phyloP scores from a whole-genome alignment of 2,329 filamentous ascomycete genomes.

The Curvularia sp. region DNA sequence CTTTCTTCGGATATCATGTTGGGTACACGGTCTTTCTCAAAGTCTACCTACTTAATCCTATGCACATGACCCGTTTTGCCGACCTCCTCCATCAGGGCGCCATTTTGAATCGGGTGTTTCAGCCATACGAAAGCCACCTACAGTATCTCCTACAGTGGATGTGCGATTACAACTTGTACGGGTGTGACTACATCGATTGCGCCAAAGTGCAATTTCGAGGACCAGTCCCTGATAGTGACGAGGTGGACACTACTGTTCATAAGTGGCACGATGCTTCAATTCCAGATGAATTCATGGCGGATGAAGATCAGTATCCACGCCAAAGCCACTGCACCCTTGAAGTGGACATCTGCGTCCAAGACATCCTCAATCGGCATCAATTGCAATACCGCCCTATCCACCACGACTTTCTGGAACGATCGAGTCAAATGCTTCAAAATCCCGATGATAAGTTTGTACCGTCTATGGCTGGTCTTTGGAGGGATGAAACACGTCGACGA shows the following conservation, averaged over 20 bases:
- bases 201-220: constrained; percentile 73
- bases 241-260: constrained; percentile 67
- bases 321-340: constrained; percentile 89
- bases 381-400: constrained; percentile 80
- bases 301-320: constrained; percentile 71
- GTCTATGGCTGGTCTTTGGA: constrained; percentile 94
- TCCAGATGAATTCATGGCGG: constrained; percentile 62
- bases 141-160: constrained; percentile 96
- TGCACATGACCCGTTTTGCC: constrained; percentile 83
- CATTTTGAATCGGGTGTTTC: constrained; percentile 81
- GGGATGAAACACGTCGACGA: constrained; percentile 81
- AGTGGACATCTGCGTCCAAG: constrained; percentile 85
- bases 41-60: constrained; percentile 89
- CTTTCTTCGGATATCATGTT: constrained; percentile 95
- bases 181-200: constrained; percentile 84
- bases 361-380: constrained; percentile 83
- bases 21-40: constrained; percentile 92
- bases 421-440: constrained; percentile 62
- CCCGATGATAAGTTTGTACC: constrained; percentile 81
- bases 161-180: constrained; percentile 97
- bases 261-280: constrained; percentile 84
- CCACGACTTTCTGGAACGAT: constrained; percentile 81
- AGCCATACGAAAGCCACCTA: constrained; percentile 92
- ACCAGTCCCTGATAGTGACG: constrained; percentile 74
- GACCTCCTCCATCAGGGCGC: constrained; percentile 88